Percentiles rank a stretch among this genome's conserved stretches.
Evolutionary conservation across 495 filamentous ascomycete genomes (phyloP).

Genomic region (Aspergillus asperescens): DNA sequence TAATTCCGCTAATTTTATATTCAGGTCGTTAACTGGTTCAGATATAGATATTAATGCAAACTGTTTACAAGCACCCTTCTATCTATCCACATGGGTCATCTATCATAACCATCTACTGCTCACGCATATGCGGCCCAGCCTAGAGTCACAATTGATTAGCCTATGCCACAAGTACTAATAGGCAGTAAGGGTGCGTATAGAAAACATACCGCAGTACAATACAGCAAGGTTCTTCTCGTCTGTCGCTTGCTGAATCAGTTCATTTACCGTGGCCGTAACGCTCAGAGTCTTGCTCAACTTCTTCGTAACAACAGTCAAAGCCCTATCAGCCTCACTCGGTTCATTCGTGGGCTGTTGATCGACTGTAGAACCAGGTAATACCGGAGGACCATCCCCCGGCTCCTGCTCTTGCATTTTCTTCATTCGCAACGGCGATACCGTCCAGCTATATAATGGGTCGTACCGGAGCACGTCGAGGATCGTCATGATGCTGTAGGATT

Average conservation of each 20-base stretch:
- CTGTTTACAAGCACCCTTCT: background rate
- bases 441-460: conserved; percentile 94
- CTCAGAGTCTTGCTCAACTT: conserved; percentile 91
- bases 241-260: conserved; percentile 90
- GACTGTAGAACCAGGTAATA: conserved; percentile 24
- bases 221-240: conserved; percentile 91
- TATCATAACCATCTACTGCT: too few relatives aligned
- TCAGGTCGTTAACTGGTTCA: background rate
- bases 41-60: too few relatives aligned
- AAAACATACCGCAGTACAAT: conserved; percentile 72
- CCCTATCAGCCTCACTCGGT: conserved; percentile 85
- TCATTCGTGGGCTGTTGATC: conserved; percentile 58
- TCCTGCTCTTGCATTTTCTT: conserved; percentile 67
- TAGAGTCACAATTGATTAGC: conserved; percentile 5
- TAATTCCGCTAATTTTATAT: background rate
- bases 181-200: background rate
- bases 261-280: conserved; percentile 91
- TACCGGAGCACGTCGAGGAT: conserved; percentile 93
- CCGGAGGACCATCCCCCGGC: conserved; percentile 38
- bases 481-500: conserved; percentile 93
- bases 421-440: conserved; percentile 81
- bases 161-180: background rate
- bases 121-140: conserved; percentile 28
- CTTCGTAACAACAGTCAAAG: conserved; percentile 86
- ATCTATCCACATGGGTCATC: too few relatives aligned